These are phyloP conservation scores for Linum lewisii DNA, from an alignment of 345 rosid species.

Conservation along the genomic window DNA sequence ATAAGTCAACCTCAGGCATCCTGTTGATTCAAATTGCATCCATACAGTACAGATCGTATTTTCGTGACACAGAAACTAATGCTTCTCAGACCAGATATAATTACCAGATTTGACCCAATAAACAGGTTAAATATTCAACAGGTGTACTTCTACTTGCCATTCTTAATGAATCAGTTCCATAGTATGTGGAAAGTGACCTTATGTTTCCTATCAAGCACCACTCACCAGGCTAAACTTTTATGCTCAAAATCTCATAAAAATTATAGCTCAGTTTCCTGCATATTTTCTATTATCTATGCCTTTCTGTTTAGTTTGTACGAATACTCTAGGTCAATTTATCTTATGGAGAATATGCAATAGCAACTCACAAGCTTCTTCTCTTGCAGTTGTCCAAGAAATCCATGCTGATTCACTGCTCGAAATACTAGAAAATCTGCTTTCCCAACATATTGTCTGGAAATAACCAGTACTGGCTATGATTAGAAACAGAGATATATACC, in stretches of 20 bases:
- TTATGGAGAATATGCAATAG: neutral
- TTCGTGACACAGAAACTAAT: too few species aligned
- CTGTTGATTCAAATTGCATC: neutral
- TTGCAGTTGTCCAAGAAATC: conserved; percentile 88
- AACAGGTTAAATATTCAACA: neutral
- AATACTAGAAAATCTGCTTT: conserved; percentile 95
- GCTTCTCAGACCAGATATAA: too few species aligned
- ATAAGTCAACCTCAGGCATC: conserved; percentile 16
- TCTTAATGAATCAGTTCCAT: neutral
- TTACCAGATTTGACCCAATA: too few species aligned
- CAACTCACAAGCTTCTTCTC: conserved; percentile 94
- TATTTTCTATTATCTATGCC: too few species aligned
- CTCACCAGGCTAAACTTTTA: too few species aligned
- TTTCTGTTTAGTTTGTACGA: too few species aligned
- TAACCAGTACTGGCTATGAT: conserved; percentile 7
- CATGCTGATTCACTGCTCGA: conserved; percentile 95
- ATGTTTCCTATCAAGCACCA: neutral
- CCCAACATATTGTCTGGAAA: conserved; percentile 76
- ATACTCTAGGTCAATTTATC: neutral
- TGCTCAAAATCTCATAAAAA: neutral
- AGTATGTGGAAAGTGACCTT: neutral
- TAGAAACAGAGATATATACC: conserved; percentile 10
- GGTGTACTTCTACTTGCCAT: neutral
- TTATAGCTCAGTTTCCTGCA: neutral
- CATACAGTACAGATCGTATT: neutral